Percentiles rank a stretch among this genome's conserved stretches.
These are phyloP conservation scores for Gentiana dahurica DNA, from an alignment of 257 asterid genomes.

Conservation along the genomic window DNA sequence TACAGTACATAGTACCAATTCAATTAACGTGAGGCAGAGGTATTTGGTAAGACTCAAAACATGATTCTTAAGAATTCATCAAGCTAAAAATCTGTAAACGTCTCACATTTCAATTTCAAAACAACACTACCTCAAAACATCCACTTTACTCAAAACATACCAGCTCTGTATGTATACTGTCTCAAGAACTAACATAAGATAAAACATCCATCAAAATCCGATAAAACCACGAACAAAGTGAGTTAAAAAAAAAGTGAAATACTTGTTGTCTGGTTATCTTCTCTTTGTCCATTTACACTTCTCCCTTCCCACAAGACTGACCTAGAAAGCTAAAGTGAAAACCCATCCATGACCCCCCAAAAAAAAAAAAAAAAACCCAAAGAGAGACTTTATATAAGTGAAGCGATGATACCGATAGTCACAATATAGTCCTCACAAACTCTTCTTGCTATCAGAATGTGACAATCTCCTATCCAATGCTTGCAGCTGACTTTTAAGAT, in stretches of 20 bases:
- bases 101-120: no score
- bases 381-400: neutral
- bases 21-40: no score
- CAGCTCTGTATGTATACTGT: no score
- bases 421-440: slow-evolving; percentile 20
- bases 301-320: neutral
- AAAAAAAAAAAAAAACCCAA: neutral
- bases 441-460: slow-evolving; percentile 64
- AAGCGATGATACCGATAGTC: neutral
- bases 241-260: no score
- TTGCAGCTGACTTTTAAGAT: slow-evolving; percentile 63
- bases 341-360: neutral
- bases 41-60: no score
- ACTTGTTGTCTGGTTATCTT: neutral
- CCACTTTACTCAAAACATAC: no score
- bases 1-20: no score
- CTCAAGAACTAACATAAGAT: no score
- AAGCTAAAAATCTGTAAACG: no score
- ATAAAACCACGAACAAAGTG: neutral
- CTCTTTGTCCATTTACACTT: neutral
- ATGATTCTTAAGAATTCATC: no score
- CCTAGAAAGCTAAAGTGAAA: neutral
- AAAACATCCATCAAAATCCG: neutral
- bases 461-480: slow-evolving; percentile 58
- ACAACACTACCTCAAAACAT: no score